A percentile compares a stretch with the other conserved stretches of the same genome.
Evolutionary conservation across 176 grass and related monocot genomes (phyloP).

Genomic region (Phoenix roebelenii): DNA sequence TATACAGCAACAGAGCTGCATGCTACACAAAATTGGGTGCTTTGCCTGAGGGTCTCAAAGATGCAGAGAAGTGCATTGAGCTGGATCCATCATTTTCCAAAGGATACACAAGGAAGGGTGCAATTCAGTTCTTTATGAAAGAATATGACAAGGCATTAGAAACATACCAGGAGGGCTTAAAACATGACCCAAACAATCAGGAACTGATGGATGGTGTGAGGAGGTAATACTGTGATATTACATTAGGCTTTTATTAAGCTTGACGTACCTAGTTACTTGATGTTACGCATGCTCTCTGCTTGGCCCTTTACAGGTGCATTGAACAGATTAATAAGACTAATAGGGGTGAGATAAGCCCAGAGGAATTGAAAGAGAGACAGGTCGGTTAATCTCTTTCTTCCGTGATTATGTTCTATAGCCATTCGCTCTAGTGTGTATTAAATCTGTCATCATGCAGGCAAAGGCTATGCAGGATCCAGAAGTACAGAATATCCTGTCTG

Average conservation of each 20-base stretch:
- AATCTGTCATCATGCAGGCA: slow-evolving; percentile 22
- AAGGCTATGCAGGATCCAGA: slow-evolving; percentile 95
- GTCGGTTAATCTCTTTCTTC: too few species aligned
- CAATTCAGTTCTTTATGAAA: slow-evolving; percentile 98
- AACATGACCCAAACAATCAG: slow-evolving; percentile 78
- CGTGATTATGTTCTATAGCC: too few species aligned
- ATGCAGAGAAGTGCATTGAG: slow-evolving; percentile 96
- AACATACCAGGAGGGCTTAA: slow-evolving; percentile 95
- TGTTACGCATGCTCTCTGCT: too few species aligned
- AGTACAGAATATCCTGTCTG: slow-evolving; percentile 69
- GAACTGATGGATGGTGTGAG: slow-evolving; percentile 75
- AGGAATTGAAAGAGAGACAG: too few species aligned
- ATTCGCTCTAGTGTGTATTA: too few species aligned
- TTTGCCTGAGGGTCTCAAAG: slow-evolving; percentile 96
- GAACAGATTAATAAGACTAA: too few species aligned
- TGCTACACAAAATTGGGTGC: slow-evolving; percentile 94
- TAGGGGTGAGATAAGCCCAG: too few species aligned
- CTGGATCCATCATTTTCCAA: slow-evolving; percentile 89
- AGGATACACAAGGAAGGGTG: slow-evolving; percentile 94
- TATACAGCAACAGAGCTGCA: slow-evolving; percentile 96
- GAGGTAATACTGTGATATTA: slow-evolving; percentile 30
- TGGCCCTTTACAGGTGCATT: too few species aligned
- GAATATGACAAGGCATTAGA: slow-evolving; percentile 91
- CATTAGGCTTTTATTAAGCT: too few species aligned
- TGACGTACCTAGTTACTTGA: too few species aligned